Evolutionary conservation across 2,329 filamentous ascomycete species (phyloP).

Genomic region (Penicillium palitans): DNA sequence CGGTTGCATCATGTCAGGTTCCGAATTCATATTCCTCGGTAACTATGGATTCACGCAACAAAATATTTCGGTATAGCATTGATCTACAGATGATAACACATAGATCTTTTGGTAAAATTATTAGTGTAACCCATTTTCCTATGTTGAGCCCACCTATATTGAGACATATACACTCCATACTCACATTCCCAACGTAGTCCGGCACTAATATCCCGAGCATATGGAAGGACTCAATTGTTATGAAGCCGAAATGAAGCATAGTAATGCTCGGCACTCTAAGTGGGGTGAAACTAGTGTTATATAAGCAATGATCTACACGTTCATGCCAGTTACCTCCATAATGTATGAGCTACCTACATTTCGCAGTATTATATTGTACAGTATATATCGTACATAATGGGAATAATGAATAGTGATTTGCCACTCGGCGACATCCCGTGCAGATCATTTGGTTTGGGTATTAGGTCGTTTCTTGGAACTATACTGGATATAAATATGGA

Average conservation of each 20-base stretch:
- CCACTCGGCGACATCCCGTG: neutral
- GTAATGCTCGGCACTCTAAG: neutral
- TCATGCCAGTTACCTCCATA: neutral
- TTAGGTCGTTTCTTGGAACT: neutral
- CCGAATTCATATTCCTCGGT: too few species aligned
- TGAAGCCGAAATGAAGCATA: conserved; percentile 6
- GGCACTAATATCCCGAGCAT: too few species aligned
- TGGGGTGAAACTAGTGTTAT: neutral
- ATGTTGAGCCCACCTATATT: too few species aligned
- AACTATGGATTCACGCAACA: too few species aligned
- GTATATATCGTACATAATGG: neutral
- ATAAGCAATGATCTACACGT: conserved; percentile 1
- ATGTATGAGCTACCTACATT: neutral
- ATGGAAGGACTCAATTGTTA: neutral
- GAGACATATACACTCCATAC: too few species aligned
- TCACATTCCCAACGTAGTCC: too few species aligned
- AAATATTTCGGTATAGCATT: too few species aligned
- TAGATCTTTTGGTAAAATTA: too few species aligned
- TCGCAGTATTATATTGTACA: neutral
- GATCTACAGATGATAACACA: too few species aligned
- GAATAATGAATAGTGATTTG: neutral
- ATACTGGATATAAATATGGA: neutral
- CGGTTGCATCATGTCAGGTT: too few species aligned
- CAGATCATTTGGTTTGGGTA: neutral
- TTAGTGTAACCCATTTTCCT: too few species aligned